Conservation (phyloP, 1,284 basidiomycete genomes). For the Cystobasidiaceae sp. region DNA sequence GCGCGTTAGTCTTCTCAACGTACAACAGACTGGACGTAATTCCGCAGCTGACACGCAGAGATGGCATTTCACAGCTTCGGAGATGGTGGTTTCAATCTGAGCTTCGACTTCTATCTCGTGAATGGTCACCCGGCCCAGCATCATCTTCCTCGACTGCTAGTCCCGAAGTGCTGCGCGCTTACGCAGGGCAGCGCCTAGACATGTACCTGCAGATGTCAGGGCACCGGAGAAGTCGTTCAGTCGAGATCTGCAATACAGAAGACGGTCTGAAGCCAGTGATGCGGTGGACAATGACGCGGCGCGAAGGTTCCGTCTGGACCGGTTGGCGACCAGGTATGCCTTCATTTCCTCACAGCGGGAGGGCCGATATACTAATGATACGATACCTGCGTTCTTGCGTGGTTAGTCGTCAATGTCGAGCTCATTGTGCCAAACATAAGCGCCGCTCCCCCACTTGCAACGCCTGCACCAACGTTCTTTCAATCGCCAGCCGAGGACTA, state of each 20-base stretch:
- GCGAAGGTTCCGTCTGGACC: constrained; percentile 22
- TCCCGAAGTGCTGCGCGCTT: too few species aligned
- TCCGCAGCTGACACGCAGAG: not conserved
- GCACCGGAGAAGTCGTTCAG: not conserved
- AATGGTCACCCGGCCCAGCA: constrained; percentile 22
- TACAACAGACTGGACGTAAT: too few species aligned
- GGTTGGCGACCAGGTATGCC: constrained; percentile 27
- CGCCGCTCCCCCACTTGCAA: too few species aligned
- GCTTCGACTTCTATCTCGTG: not conserved
- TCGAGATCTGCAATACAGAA: not conserved
- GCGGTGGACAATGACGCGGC: constrained; percentile 11
- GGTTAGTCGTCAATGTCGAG: constrained; percentile 18
- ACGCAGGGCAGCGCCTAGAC: too few species aligned
- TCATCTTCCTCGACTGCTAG: not conserved
- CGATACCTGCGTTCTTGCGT: not conserved
- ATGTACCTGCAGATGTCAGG: not conserved
- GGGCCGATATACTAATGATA: too few species aligned
- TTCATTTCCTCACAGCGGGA: too few species aligned
- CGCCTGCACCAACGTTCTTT: too few species aligned
- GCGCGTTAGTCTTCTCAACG: not conserved
- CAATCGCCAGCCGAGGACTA: too few species aligned
- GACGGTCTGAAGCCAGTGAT: constrained; percentile 14
- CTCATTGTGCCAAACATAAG: constrained; percentile 6
- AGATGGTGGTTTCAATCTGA: constrained; percentile 6
- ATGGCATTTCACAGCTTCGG: not conserved